A percentile compares a stretch with the other conserved stretches of the same genome.
Conservation (phyloP, 352 stramenopile genomes). For the Phytopythium delawarense region DNA sequence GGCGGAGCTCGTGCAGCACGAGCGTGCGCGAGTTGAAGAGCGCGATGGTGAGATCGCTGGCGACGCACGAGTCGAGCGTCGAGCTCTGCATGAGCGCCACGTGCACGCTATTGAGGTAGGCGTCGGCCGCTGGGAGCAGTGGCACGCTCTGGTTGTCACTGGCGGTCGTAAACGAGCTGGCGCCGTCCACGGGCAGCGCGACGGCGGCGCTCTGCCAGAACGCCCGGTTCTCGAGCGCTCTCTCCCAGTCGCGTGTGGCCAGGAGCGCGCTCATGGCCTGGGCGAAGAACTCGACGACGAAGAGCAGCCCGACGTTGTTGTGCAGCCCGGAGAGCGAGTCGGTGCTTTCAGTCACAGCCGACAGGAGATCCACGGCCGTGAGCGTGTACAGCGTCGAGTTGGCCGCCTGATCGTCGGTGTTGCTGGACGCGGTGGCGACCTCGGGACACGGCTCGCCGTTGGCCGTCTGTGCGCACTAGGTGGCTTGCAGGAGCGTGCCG, state of each 20-base stretch:
- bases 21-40: constrained; percentile 38
- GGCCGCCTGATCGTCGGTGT: constrained; percentile 12
- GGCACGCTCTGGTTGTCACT: constrained; percentile 2
- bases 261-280: constrained; percentile 30
- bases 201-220: constrained; percentile 18
- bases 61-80: constrained; percentile 33
- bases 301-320: constrained; percentile 42
- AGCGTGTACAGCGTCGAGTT: constrained; percentile 10
- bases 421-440: background rate
- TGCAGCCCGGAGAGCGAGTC: constrained; percentile 18
- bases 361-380: constrained; percentile 23
- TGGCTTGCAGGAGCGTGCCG: constrained; percentile 22
- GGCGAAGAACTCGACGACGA: constrained; percentile 38
- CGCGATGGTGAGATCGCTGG: constrained; percentile 26
- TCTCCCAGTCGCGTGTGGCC: constrained; percentile 23
- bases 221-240: constrained; percentile 23
- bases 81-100: constrained; percentile 21
- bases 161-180: constrained; percentile 20
- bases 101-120: constrained; percentile 30
- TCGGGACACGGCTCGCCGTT: constrained; percentile 32
- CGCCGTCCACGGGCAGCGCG: constrained; percentile 13
- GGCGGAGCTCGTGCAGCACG: constrained; percentile 27
- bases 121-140: constrained; percentile 23
- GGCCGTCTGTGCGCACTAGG: constrained; percentile 13
- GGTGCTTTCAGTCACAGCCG: background rate